Conservation (phyloP, 2,329 filamentous ascomycete species). For the Aspergillus sp. region DNA sequence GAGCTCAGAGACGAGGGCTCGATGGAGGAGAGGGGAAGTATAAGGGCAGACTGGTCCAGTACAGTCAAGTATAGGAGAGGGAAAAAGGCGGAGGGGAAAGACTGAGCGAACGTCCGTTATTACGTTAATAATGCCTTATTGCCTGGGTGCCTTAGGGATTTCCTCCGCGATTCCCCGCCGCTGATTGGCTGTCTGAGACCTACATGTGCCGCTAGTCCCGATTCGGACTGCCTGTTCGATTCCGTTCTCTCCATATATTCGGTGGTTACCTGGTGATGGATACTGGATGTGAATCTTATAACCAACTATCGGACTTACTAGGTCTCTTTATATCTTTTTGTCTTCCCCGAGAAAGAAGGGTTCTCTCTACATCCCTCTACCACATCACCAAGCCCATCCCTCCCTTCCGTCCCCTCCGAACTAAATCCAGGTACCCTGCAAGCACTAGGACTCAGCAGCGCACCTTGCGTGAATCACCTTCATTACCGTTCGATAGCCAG, state of each 20-base stretch:
- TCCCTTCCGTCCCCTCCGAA: not conserved
- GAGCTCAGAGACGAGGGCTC: not conserved
- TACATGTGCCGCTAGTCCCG: not conserved
- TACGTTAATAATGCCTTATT: slow-evolving; percentile 1
- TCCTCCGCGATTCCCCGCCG: not conserved
- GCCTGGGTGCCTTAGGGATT: no score
- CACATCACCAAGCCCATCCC: not conserved
- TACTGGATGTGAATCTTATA: no score
- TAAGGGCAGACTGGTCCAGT: not conserved
- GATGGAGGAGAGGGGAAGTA: slow-evolving; percentile 2
- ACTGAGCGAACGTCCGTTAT: not conserved
- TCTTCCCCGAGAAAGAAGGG: no score
- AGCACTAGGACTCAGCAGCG: not conserved
- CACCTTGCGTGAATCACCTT: not conserved
- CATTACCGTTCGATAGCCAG: not conserved
- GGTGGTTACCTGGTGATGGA: no score
- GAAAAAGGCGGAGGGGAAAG: slow-evolving; percentile 8
- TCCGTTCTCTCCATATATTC: no score
- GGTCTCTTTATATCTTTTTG: no score
- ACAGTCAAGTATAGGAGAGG: not conserved
- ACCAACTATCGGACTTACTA: no score
- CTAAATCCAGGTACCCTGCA: not conserved
- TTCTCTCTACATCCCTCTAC: not conserved
- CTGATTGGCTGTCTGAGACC: not conserved
- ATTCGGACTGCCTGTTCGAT: not conserved